phyloP scores from a whole-genome alignment of 148 eudicot genomes.

The Nepenthes mirabilis region DNA sequence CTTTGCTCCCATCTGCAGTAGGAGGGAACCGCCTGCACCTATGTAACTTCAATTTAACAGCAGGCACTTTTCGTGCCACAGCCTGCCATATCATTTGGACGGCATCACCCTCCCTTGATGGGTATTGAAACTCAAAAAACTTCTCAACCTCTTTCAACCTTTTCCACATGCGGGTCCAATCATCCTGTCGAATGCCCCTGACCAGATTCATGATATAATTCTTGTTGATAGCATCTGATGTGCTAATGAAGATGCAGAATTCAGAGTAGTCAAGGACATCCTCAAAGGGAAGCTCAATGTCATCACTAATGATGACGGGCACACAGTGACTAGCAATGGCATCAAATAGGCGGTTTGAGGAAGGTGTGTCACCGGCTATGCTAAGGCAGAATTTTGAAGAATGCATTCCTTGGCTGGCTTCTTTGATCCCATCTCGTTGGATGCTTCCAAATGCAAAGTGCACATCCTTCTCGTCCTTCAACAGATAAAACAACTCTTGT shows the following conservation, averaged over 20 bases:
- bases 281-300: constrained; percentile 9
- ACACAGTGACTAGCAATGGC: constrained; percentile 12
- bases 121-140: constrained; percentile 59
- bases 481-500: constrained; percentile 4
- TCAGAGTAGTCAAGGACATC: constrained; percentile 12
- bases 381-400: constrained; percentile 10
- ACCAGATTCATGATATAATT: constrained; percentile 56
- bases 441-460: constrained; percentile 8
- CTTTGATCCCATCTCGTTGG: neutral
- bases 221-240: constrained; percentile 4
- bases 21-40: constrained; percentile 5
- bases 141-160: constrained; percentile 61
- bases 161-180: constrained; percentile 85
- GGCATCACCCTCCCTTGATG: constrained; percentile 66
- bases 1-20: neutral
- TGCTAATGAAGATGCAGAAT: constrained; percentile 4
- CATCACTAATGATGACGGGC: constrained; percentile 10
- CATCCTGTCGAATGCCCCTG: constrained; percentile 47
- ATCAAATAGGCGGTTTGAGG: constrained; percentile 9
- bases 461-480: constrained; percentile 6
- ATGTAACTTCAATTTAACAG: neutral
- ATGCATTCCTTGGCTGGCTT: constrained; percentile 8
- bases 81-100: constrained; percentile 11
- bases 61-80: constrained; percentile 7
- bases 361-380: constrained; percentile 13